Percentiles rank a stretch among this genome's conserved stretches.
Conservation (phyloP, 1,284 basidiomycete species). For the Melanopsichium pennsylvanicum region DNA sequence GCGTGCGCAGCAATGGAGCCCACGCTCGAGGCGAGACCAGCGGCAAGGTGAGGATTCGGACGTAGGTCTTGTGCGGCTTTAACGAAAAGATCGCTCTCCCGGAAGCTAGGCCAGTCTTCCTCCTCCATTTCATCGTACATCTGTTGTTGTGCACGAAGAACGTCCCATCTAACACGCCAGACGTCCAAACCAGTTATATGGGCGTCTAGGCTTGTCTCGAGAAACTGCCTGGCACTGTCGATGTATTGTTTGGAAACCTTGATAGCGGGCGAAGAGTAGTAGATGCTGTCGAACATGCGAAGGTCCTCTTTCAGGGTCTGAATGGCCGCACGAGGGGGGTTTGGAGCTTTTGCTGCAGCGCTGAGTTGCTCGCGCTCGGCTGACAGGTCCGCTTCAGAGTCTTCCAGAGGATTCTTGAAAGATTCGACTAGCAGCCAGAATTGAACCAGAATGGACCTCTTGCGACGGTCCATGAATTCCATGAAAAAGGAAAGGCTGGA, state of each 20-base stretch:
- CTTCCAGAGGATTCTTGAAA: slow-evolving; percentile 92
- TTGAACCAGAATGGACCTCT: slow-evolving; percentile 84
- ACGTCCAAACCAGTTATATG: slow-evolving; percentile 56
- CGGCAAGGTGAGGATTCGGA: slow-evolving; percentile 66
- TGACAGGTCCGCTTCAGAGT: slow-evolving; percentile 63
- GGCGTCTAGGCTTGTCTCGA: slow-evolving; percentile 49
- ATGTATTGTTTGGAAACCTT: slow-evolving; percentile 76
- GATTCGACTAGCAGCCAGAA: slow-evolving; percentile 97
- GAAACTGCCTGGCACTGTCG: slow-evolving; percentile 76
- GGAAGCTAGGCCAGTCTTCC: slow-evolving; percentile 85
- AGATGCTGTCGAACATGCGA: slow-evolving; percentile 82
- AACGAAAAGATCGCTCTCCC: slow-evolving; percentile 86
- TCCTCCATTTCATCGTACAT: slow-evolving; percentile 86
- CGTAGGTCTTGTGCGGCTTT: slow-evolving; percentile 79
- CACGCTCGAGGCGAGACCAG: slow-evolving; percentile 38
- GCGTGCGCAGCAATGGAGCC: slow-evolving; percentile 24
- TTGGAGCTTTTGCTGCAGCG: slow-evolving; percentile 14
- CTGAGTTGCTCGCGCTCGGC: slow-evolving; percentile 67
- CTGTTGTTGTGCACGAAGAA: slow-evolving; percentile 83
- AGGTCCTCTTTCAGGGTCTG: slow-evolving; percentile 81
- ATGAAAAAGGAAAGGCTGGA: slow-evolving; percentile 92
- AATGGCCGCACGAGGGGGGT: slow-evolving; percentile 53
- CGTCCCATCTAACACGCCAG: slow-evolving; percentile 71
- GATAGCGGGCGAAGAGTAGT: slow-evolving; percentile 75
- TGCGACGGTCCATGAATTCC: slow-evolving; percentile 93